These are phyloP conservation scores for Tylopilus felleus DNA, from an alignment of 768 basidiomycete species.

Conservation along the genomic window DNA sequence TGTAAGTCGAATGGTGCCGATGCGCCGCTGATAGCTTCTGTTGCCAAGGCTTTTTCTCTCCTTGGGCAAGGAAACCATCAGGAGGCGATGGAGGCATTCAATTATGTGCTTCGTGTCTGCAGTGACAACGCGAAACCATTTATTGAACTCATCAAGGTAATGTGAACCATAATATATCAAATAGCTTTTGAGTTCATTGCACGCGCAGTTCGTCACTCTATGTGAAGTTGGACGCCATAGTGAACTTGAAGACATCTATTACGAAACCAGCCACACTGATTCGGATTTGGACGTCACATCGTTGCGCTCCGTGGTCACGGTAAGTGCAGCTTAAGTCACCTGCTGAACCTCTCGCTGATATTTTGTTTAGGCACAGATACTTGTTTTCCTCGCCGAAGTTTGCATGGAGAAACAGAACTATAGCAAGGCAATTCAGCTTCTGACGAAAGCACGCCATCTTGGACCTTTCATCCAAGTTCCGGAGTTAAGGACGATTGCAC, in stretches of 20 bases:
- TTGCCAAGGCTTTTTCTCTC: slow-evolving; percentile 1
- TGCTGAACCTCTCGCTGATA: not conserved
- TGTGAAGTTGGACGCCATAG: slow-evolving; percentile 1
- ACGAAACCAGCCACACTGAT: not conserved
- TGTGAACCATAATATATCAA: not conserved
- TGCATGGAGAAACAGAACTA: not conserved
- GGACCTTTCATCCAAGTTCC: not conserved
- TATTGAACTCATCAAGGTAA: slow-evolving; percentile 4
- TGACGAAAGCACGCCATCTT: not conserved
- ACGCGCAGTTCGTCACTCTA: not conserved
- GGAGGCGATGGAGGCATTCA: not conserved
- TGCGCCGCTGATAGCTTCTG: not conserved
- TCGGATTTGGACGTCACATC: not conserved
- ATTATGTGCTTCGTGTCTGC: not conserved
- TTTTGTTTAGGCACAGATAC: not conserved
- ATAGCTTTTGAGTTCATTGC: not conserved
- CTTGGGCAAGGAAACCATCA: not conserved
- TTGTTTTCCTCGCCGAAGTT: slow-evolving; percentile 1
- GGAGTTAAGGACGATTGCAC: slow-evolving; percentile 1
- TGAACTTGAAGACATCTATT: not conserved
- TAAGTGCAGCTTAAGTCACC: not conserved
- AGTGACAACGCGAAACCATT: not conserved
- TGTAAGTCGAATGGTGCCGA: not conserved
- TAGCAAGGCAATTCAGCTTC: not conserved
- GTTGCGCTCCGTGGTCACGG: not conserved